phyloP scores from a whole-genome alignment of 2,329 filamentous ascomycete species.

The Ceratocystis huliohia region DNA sequence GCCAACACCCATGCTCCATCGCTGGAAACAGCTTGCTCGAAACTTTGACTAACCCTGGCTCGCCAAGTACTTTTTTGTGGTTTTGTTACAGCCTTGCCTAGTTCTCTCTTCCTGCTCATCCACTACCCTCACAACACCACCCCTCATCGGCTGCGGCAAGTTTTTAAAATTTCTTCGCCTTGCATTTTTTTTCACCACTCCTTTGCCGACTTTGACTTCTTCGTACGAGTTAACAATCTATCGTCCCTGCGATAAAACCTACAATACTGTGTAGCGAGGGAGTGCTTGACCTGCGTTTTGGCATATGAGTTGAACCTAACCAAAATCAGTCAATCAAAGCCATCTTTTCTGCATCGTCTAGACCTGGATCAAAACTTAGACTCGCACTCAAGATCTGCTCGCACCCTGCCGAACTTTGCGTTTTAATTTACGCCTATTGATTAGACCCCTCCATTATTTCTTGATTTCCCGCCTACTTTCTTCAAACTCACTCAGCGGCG shows the following conservation, averaged over 20 bases:
- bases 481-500: not conserved
- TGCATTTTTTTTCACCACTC: not conserved
- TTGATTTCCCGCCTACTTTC: not conserved
- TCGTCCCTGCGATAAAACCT: not conserved
- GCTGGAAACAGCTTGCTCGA: slow-evolving; percentile 1
- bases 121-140: slow-evolving; percentile 12
- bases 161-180: not conserved
- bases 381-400: not conserved
- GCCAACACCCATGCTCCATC: not conserved
- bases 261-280: not conserved
- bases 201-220: not conserved
- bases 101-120: slow-evolving; percentile 13
- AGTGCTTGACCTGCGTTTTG: not conserved
- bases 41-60: slow-evolving; percentile 20
- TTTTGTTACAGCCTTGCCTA: slow-evolving; percentile 19
- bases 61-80: slow-evolving; percentile 16
- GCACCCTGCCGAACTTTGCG: not conserved
- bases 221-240: not conserved
- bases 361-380: not conserved
- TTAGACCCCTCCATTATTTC: not conserved
- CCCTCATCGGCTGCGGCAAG: slow-evolving; percentile 17
- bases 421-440: not conserved
- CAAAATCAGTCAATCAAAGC: not conserved
- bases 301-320: not conserved
- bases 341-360: not conserved